Evolutionary conservation across 495 filamentous ascomycete species (phyloP).

Genomic region (Filosporella fistucella): DNA sequence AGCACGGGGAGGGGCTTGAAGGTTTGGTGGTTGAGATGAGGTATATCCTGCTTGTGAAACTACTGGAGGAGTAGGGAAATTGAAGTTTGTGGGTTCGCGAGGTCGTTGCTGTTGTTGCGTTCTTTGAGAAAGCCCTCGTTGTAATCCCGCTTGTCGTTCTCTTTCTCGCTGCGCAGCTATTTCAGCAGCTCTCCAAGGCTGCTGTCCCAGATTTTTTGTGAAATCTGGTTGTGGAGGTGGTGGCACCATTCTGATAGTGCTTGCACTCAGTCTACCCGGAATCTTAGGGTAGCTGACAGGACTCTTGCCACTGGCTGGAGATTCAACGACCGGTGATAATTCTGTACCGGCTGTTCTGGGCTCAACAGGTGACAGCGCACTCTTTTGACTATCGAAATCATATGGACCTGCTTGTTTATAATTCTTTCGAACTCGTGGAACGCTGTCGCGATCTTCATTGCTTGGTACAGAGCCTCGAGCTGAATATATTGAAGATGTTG

Average conservation of each 20-base stretch:
- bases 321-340: conserved; percentile 42
- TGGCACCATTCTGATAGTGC: conserved; percentile 22
- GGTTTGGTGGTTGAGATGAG: no score
- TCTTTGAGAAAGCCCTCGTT: conserved; percentile 1
- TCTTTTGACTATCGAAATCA: conserved; percentile 15
- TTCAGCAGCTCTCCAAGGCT: conserved; percentile 19
- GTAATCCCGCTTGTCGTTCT: conserved; percentile 1
- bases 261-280: conserved; percentile 22
- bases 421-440: conserved; percentile 1
- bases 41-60: neutral
- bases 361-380: conserved; percentile 21
- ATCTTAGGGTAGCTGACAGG: conserved; percentile 41
- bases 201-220: conserved; percentile 25
- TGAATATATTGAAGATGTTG: conserved; percentile 14
- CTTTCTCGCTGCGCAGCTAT: conserved; percentile 16
- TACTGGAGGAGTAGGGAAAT: neutral
- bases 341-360: conserved; percentile 22
- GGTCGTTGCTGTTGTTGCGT: no score
- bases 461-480: neutral
- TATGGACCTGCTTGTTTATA: conserved; percentile 20
- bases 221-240: conserved; percentile 30
- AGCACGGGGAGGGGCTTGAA: neutral
- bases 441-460: neutral
- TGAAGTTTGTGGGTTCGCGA: neutral
- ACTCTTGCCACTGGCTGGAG: conserved; percentile 33